Conservation (phyloP, 345 rosid species). For the Eutrema heterophyllum region DNA sequence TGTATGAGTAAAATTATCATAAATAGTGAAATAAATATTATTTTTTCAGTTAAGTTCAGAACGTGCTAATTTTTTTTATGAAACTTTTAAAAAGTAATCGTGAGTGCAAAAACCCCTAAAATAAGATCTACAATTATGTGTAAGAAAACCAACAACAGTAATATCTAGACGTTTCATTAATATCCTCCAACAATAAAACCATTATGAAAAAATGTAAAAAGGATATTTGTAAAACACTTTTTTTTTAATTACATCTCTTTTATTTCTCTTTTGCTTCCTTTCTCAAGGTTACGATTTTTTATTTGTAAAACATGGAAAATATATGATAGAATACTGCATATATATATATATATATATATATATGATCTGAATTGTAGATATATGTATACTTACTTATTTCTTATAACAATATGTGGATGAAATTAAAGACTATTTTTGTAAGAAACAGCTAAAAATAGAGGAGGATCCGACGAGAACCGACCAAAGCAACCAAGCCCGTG, state of each 20-base stretch:
- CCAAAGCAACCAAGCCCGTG: constrained; percentile 7
- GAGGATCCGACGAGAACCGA: constrained; percentile 7
- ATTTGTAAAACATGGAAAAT: neutral
- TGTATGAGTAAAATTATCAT: no score
- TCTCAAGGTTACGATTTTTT: no score
- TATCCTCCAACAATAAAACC: neutral
- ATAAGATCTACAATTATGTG: no score
- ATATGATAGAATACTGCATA: neutral
- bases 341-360: no score
- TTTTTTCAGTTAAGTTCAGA: no score
- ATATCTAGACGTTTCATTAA: neutral
- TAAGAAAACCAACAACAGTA: no score
- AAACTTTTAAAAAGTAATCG: no score
- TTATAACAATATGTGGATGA: neutral
- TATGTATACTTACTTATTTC: neutral
- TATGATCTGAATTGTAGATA: neutral
- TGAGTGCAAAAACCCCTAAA: no score
- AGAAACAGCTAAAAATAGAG: neutral
- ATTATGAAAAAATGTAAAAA: neutral
- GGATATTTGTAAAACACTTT: neutral
- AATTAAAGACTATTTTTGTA: neutral
- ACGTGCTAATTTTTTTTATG: no score
- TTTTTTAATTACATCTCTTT: no score
- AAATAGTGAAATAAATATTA: no score
- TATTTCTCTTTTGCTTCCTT: no score